Percentiles rank a stretch among this genome's conserved stretches.
Evolutionary conservation across 2,329 filamentous ascomycete species (phyloP).

Genomic region (Beauveria varroae): DNA sequence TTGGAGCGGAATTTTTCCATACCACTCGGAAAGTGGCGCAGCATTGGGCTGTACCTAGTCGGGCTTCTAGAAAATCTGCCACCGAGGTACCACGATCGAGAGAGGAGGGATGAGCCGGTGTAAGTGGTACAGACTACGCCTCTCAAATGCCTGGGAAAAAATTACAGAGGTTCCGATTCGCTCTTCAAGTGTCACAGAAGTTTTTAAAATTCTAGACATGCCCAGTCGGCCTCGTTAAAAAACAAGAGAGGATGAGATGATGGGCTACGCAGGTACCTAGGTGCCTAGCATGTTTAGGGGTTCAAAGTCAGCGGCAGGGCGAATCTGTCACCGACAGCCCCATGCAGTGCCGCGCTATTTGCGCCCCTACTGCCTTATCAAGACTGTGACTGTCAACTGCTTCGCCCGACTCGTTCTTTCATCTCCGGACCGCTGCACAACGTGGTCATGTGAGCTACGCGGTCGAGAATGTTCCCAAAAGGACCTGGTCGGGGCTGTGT

Average conservation of each 20-base stretch:
- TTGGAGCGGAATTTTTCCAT: neutral
- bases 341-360: neutral
- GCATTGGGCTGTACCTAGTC: neutral
- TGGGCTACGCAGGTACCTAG: too few species aligned
- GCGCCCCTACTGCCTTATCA: neutral
- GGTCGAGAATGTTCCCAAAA: neutral
- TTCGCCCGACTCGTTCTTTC: constrained; percentile 11
- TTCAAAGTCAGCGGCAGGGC: neutral
- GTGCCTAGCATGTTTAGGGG: too few species aligned
- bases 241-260: too few species aligned
- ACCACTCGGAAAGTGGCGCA: neutral
- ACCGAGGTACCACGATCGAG: neutral
- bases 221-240: too few species aligned
- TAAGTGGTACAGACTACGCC: too few species aligned
- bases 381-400: neutral
- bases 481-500: neutral
- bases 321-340: neutral
- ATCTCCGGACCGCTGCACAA: neutral
- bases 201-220: too few species aligned
- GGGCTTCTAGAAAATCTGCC: neutral
- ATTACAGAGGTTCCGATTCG: too few species aligned
- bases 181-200: too few species aligned
- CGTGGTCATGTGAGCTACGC: neutral
- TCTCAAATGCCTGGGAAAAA: too few species aligned
- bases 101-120: too few species aligned